Evolutionary conservation across 179 eudicot genomes (phyloP), one percentile per base, ranked within the genome.

Genomic region (Pouteria campechiana): DNA sequence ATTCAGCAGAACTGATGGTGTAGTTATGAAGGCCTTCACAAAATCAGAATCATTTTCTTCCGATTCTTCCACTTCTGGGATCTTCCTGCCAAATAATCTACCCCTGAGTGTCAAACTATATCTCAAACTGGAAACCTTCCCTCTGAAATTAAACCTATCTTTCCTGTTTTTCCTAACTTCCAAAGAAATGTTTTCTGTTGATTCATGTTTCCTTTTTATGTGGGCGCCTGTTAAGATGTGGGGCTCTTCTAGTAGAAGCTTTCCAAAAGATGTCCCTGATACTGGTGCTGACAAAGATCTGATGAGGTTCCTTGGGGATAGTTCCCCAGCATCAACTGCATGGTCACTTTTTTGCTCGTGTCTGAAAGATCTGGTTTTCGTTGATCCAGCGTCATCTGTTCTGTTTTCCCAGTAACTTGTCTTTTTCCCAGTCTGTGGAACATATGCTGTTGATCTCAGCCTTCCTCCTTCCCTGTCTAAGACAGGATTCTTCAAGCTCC

Each of bases 261-360:
- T 90, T 57, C 93, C 98, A 48, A 90, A 81, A 23, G 95, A 76
- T 31, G 80, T 66, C 42, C 83, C 83, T 12, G 97, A 74, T 44
- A 76, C 74, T 0, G 97, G 98, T 14, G 98, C 95, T 29, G 98
- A 90, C 69, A 90, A 54, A 51, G 95, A 90, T 50, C 98, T 67
- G 25, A 74, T 50, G 34, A 90, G 78, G 45, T 69, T 86, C 61
- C 81, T 76, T 20, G 90, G 93, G 46, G 86, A 76, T 25, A 57
- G 44, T 32, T 75, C 78, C 37, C 65, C 61, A 7, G 50, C 64
- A 43, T 20, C 30, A 46, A 33, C 45, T 45, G 31, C 52, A 50
- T 50, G 54, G 37, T 68, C 67, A 13, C 31, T 54, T n/a, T n/a
- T n/a, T 13, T 40, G 55, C 31, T 63, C 81, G 16, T 46, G 55